These are phyloP conservation scores for Colletotrichum incanum DNA, from an alignment of 2,329 filamentous ascomycete species.

Conservation along the genomic window DNA sequence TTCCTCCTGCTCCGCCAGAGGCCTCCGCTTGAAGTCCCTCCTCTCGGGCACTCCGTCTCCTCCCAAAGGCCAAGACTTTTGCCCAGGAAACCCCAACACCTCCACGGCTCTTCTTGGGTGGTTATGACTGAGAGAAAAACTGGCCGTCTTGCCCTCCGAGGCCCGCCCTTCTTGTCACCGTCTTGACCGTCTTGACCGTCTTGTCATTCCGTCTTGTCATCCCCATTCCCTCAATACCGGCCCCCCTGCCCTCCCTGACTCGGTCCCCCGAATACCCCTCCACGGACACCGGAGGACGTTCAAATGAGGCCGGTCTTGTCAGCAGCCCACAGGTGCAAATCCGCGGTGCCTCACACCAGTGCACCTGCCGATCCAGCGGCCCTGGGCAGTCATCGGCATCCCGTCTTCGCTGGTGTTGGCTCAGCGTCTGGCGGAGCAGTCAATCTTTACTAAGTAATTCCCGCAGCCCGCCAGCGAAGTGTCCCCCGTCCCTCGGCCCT, in stretches of 20 bases:
- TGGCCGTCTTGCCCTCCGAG: neutral
- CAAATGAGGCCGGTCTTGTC: slow-evolving; percentile 31
- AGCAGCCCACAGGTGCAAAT: slow-evolving; percentile 16
- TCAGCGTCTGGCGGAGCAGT: neutral
- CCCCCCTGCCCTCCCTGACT: slow-evolving; percentile 33
- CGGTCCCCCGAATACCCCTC: slow-evolving; percentile 29
- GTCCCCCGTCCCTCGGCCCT: neutral
- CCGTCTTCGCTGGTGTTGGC: slow-evolving; percentile 17
- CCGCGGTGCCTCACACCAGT: slow-evolving; percentile 7
- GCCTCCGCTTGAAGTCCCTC: slow-evolving; percentile 40
- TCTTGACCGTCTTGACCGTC: slow-evolving; percentile 41
- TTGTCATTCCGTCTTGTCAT: slow-evolving; percentile 31
- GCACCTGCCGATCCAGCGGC: slow-evolving; percentile 30
- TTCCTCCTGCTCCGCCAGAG: slow-evolving; percentile 41
- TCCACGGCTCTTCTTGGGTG: neutral
- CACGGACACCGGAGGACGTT: slow-evolving; percentile 40
- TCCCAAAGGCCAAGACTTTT: slow-evolving; percentile 13
- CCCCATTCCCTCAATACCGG: neutral
- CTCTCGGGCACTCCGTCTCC: slow-evolving; percentile 34
- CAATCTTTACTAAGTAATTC: slow-evolving; percentile 20
- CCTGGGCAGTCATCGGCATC: neutral
- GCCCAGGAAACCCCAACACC: slow-evolving; percentile 9
- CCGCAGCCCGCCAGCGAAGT: slow-evolving; percentile 1
- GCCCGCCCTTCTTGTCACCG: slow-evolving; percentile 10
- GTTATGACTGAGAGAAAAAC: neutral